Evolutionary conservation across 176 grass and related monocot species (phyloP).

Genomic region (Oryza officinalis): DNA sequence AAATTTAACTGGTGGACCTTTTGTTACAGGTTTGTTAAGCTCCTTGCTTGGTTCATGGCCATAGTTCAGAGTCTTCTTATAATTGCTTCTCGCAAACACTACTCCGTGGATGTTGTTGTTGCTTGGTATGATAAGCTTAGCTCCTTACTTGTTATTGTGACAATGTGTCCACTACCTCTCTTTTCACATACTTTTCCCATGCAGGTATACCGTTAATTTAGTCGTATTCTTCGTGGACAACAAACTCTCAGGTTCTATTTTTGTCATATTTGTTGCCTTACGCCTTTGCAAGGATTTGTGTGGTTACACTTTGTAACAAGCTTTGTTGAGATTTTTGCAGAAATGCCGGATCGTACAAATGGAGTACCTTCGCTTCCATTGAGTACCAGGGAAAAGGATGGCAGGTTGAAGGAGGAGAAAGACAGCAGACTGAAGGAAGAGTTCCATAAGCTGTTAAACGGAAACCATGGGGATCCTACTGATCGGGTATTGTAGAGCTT

Average conservation of each 20-base stretch:
- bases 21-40: slow-evolving; percentile 66
- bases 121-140: slow-evolving; percentile 59
- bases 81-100: slow-evolving; percentile 94
- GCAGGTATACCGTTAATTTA: slow-evolving; percentile 96
- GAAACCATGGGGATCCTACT: slow-evolving; percentile 73
- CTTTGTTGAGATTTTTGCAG: slow-evolving; percentile 36
- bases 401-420: slow-evolving; percentile 69
- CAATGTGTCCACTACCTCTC: not conserved
- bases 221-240: slow-evolving; percentile 89
- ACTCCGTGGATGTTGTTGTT: slow-evolving; percentile 89
- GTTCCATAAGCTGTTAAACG: slow-evolving; percentile 77
- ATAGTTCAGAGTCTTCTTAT: slow-evolving; percentile 89
- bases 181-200: not conserved
- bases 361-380: slow-evolving; percentile 69
- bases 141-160: not conserved
- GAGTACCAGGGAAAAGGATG: slow-evolving; percentile 68
- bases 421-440: slow-evolving; percentile 74
- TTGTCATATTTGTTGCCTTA: not conserved
- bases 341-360: slow-evolving; percentile 81
- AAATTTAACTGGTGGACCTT: not conserved
- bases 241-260: slow-evolving; percentile 76
- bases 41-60: slow-evolving; percentile 76
- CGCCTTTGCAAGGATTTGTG: not conserved
- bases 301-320: slow-evolving; percentile 15
- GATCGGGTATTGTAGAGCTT: slow-evolving; percentile 62